phyloP scores from a whole-genome alignment of 306 rosid species.

The Glycine latifolia region DNA sequence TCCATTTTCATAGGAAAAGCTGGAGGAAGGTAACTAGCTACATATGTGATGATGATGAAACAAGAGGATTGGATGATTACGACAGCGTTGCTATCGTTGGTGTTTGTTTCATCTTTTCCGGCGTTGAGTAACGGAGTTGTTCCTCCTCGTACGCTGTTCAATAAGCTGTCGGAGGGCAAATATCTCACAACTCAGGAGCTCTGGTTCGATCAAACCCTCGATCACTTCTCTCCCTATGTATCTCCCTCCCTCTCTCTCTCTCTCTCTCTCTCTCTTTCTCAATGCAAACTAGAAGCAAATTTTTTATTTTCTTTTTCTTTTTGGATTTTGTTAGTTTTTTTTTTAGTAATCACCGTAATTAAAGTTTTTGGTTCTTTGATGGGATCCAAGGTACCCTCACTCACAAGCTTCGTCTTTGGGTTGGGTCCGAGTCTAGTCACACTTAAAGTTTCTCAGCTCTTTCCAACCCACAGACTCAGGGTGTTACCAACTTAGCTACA shows the following conservation, averaged over 20 bases:
- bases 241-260: background rate
- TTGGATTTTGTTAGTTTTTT: background rate
- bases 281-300: background rate
- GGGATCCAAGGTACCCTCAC: too few relatives aligned
- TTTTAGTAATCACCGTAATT: too few relatives aligned
- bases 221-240: conserved; percentile 92
- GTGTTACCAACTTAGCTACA: too few relatives aligned
- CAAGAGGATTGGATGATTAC: background rate
- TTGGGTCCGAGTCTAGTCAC: too few relatives aligned
- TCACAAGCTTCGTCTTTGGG: too few relatives aligned
- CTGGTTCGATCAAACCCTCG: conserved; percentile 88
- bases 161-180: conserved; percentile 47
- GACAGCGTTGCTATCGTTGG: conserved; percentile 42
- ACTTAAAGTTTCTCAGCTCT: too few relatives aligned
- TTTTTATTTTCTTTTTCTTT: background rate
- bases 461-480: too few relatives aligned
- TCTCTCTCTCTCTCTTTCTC: background rate
- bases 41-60: background rate
- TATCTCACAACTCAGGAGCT: conserved; percentile 58
- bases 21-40: background rate
- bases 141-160: conserved; percentile 55
- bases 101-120: conserved; percentile 42
- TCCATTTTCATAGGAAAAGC: background rate
- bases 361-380: too few relatives aligned
- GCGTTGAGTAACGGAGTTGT: conserved; percentile 46